These are phyloP conservation scores for Endothia cerciana DNA, from an alignment of 2,329 filamentous ascomycete genomes.

Conservation along the genomic window DNA sequence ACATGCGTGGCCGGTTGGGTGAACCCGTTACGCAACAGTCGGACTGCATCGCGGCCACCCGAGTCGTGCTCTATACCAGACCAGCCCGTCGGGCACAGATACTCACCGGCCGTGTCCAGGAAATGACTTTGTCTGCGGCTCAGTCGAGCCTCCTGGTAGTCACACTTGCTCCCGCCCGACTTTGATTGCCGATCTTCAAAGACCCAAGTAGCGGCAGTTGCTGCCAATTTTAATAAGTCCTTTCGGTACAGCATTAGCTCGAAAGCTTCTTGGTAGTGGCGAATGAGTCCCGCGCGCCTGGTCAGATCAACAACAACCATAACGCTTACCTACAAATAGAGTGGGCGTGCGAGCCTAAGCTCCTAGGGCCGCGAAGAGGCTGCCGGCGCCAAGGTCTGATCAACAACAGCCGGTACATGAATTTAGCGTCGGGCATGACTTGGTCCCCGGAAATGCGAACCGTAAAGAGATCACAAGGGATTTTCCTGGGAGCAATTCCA, in stretches of 20 bases:
- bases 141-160: not conserved
- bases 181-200: not conserved
- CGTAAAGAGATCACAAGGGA: not conserved
- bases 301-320: not conserved
- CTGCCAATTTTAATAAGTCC: slow-evolving; percentile 1
- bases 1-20: not conserved
- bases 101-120: not conserved
- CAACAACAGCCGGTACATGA: not conserved
- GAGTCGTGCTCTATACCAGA: slow-evolving; percentile 3
- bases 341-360: slow-evolving; percentile 3
- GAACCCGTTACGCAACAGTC: slow-evolving; percentile 14
- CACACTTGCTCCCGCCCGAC: not conserved
- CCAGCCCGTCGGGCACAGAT: not conserved
- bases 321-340: not conserved
- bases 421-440: slow-evolving; percentile 2
- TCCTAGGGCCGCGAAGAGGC: not conserved
- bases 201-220: not conserved
- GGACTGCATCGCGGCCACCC: slow-evolving; percentile 10
- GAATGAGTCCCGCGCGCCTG: not conserved
- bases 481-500: not conserved
- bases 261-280: slow-evolving; percentile 1
- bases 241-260: slow-evolving; percentile 2
- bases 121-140: not conserved
- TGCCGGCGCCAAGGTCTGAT: not conserved
- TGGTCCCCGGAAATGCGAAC: slow-evolving; percentile 2